Base-by-base conservation (phyloP, 371 early-diverging fungal species). In the Saksenaea vasiformis region DNA sequence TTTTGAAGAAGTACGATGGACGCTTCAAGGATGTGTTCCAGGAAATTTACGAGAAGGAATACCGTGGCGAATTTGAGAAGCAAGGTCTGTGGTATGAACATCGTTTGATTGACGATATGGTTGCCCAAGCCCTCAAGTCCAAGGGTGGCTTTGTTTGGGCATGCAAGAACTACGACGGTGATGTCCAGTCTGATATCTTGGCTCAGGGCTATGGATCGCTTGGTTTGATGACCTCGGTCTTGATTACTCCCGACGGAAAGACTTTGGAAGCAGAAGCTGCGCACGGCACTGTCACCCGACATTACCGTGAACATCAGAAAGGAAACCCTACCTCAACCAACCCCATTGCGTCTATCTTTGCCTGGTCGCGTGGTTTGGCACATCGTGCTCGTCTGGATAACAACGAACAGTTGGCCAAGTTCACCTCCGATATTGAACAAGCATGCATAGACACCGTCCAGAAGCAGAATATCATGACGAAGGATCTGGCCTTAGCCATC, bases 91-190 rank as follows among this genome's bases (percentile, higher is more conserved):
- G 92, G 93, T 96, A 96, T 71, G 96, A 95, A 77, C 96, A 96
- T 77, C 90, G 93, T 54, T 83, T 96, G 64, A 95, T 96, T 70
- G 96, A 96, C 78, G 96, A 96, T 73, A 96, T 96, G 95, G 96
- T 96, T 68, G 96, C 96, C 19, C 95, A 95, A 82, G 91, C 91
- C 51, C 80, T 96, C 72, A 96, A 96, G 80, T 92, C 93, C 65
- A 79, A 86, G 60, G 96, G 96, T 60, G 95, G 95, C 13, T 95
- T 94, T 61, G 91, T 96, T 19, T 94, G 95, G 90, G 96, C 96
- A 5, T 88, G 89, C 81, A 95, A 95, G 84, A 96, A 96, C 87
- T 94, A 94, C 69, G 93, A 94, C 68, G 95, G 95, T 69, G 92
- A 93, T 80, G 93, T 94, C 19, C 93, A 94, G 75, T 94, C 95